Conservation (phyloP, 441 rosid genomes). For the Gossypium aridum region DNA sequence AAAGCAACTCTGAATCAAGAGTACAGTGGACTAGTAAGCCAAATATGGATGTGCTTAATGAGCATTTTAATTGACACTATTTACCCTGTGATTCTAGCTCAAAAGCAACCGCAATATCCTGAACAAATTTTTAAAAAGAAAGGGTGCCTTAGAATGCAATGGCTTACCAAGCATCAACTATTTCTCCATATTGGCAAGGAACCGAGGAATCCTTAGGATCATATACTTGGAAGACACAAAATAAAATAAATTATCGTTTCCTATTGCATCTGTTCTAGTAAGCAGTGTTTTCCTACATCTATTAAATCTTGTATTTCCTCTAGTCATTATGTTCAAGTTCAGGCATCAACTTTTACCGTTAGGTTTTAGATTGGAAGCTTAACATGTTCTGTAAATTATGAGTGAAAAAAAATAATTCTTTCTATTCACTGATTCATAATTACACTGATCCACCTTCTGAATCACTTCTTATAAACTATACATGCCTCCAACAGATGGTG, state of each 20-base stretch:
- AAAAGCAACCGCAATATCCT: neutral
- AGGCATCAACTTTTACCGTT: neutral
- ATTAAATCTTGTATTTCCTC: neutral
- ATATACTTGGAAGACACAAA: neutral
- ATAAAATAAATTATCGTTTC: neutral
- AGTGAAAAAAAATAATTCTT: neutral
- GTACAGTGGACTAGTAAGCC: neutral
- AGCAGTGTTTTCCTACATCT: neutral
- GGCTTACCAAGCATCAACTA: neutral
- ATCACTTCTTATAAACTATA: neutral
- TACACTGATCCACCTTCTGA: neutral
- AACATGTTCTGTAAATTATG: neutral
- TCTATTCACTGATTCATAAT: neutral
- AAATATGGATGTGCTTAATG: neutral
- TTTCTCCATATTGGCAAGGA: neutral
- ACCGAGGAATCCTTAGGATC: neutral
- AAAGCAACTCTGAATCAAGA: conserved; percentile 12
- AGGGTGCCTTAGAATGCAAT: conserved; percentile 2
- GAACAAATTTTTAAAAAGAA: neutral
- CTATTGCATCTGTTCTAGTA: neutral
- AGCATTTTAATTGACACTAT: neutral
- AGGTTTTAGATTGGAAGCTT: neutral
- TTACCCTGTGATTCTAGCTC: neutral
- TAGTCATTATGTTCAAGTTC: neutral
- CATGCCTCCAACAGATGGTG: neutral